These are phyloP conservation scores for Kodamaea jinghongensis DNA, from an alignment of 805 yeast species.

Conservation along the genomic window DNA sequence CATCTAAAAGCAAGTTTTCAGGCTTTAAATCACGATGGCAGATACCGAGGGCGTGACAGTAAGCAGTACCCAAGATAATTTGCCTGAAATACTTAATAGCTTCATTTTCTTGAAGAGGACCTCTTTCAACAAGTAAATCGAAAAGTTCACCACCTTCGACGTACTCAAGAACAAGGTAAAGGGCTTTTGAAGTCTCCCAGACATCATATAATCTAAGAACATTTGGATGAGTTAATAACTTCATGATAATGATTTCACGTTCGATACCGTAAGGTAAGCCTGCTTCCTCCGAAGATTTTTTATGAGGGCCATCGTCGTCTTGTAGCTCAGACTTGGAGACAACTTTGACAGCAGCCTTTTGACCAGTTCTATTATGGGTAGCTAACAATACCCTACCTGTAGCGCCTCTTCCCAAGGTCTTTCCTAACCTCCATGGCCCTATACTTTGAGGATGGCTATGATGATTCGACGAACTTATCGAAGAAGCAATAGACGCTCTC, in stretches of 20 bases:
- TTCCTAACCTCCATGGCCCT: conserved; percentile 83
- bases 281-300: conserved; percentile 42
- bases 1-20: conserved; percentile 70
- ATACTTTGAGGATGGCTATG: conserved; percentile 51
- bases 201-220: conserved; percentile 93
- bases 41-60: conserved; percentile 77
- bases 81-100: conserved; percentile 77
- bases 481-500: conserved; percentile 59
- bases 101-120: conserved; percentile 67
- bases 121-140: conserved; percentile 68
- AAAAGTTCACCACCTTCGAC: conserved; percentile 89
- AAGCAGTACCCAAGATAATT: conserved; percentile 73
- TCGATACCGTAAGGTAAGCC: conserved; percentile 94
- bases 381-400: conserved; percentile 79
- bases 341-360: conserved; percentile 79
- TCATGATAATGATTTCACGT: conserved; percentile 96
- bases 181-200: conserved; percentile 94
- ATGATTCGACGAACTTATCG: conserved; percentile 46
- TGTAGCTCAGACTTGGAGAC: conserved; percentile 62
- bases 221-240: conserved; percentile 88
- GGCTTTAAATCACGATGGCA: conserved; percentile 83
- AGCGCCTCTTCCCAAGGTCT: conserved; percentile 78
- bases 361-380: conserved; percentile 65
- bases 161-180: conserved; percentile 74
- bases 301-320: conserved; percentile 24